These are phyloP conservation scores for Aspergillus fischeri DNA, from an alignment of 2,329 filamentous ascomycete species.

Conservation along the genomic window DNA sequence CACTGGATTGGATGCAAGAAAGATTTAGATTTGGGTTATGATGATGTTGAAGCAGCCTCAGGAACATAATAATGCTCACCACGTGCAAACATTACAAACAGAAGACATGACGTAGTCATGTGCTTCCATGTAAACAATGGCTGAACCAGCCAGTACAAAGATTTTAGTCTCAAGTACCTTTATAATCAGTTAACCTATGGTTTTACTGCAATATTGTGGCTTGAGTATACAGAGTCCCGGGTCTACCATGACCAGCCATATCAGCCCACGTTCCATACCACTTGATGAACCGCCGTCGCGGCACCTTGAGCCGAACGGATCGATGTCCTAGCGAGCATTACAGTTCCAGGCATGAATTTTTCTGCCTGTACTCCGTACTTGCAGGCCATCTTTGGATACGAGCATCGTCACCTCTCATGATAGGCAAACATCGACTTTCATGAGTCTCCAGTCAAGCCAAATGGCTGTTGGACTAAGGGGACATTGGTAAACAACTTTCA, in stretches of 20 bases:
- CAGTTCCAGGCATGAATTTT: slow-evolving; percentile 8
- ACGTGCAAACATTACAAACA: slow-evolving; percentile 12
- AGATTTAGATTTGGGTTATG: background rate
- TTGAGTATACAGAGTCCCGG: background rate
- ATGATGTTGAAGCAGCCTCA: slow-evolving; percentile 2
- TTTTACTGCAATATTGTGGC: background rate
- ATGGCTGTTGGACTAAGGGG: background rate
- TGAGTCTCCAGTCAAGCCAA: background rate
- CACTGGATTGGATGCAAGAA: background rate
- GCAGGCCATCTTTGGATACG: background rate
- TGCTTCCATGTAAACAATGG: background rate
- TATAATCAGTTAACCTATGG: background rate
- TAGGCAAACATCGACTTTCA: background rate
- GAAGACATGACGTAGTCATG: slow-evolving; percentile 3
- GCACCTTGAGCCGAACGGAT: background rate
- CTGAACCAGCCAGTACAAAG: background rate
- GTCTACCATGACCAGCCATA: background rate
- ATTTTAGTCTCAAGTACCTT: background rate
- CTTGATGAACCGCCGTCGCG: background rate
- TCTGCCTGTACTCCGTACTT: slow-evolving; percentile 8
- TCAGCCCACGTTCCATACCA: background rate
- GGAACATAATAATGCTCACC: slow-evolving; percentile 8
- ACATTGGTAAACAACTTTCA: background rate
- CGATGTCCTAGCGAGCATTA: background rate
- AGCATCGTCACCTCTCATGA: background rate